phyloP scores from a whole-genome alignment of 352 stramenopile species.

The Phytopythium mirpurense region DNA sequence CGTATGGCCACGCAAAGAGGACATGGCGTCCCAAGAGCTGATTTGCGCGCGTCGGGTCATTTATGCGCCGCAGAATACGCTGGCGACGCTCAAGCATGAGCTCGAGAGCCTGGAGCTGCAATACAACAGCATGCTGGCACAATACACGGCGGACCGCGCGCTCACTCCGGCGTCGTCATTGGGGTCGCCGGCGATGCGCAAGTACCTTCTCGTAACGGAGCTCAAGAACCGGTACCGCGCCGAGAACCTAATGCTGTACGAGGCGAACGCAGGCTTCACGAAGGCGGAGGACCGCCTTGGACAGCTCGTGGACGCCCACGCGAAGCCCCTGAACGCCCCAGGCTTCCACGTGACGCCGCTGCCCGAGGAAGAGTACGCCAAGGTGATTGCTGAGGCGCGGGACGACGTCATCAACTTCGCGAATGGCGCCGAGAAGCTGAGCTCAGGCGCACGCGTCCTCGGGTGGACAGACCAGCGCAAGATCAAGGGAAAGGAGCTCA shows the following conservation, averaged over 20 bases:
- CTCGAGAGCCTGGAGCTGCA: slow-evolving; percentile 35
- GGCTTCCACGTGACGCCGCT: slow-evolving; percentile 34
- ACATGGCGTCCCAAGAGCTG: no score
- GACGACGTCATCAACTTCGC: slow-evolving; percentile 53
- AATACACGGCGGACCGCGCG: background rate
- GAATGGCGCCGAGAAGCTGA: slow-evolving; percentile 36
- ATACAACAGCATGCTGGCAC: slow-evolving; percentile 32
- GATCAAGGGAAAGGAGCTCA: slow-evolving; percentile 29
- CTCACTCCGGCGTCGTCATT: background rate
- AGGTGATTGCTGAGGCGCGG: slow-evolving; percentile 34
- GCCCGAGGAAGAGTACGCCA: slow-evolving; percentile 25
- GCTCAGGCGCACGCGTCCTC: slow-evolving; percentile 38
- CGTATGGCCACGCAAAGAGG: no score
- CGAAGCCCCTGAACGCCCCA: slow-evolving; percentile 17
- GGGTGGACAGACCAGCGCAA: slow-evolving; percentile 67
- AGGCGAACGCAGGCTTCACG: slow-evolving; percentile 41
- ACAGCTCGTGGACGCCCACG: slow-evolving; percentile 41
- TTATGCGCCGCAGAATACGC: slow-evolving; percentile 25
- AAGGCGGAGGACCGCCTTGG: slow-evolving; percentile 45
- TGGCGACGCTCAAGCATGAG: slow-evolving; percentile 41
- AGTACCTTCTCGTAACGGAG: slow-evolving; percentile 40
- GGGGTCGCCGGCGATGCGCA: slow-evolving; percentile 22
- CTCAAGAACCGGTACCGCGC: slow-evolving; percentile 37
- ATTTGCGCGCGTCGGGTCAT: no score
- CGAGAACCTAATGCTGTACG: slow-evolving; percentile 58